Evolutionary conservation across 805 yeast species (phyloP), one percentile per base, ranked within the genome.

Genomic region (Yarrowia divulgata): DNA sequence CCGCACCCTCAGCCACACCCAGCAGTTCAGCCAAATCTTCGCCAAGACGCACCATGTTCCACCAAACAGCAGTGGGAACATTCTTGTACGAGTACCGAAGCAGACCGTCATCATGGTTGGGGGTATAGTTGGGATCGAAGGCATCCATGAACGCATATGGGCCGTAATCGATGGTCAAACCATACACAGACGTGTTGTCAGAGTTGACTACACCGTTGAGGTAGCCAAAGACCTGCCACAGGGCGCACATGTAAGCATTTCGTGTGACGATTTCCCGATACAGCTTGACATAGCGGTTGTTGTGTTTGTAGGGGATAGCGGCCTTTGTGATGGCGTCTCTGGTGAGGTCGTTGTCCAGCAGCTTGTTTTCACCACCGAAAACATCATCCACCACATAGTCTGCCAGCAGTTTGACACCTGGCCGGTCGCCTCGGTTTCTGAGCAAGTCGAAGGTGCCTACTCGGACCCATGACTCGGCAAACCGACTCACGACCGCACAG

Each of bases 121-220:
- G 94, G 0, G 98, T 90, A 75, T 84, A 94, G 62, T 83, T 78
- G 16, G 96, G 93, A 74, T 91, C 88, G 76, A 89, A 94, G 57
- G 85, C 85, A 75, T 93, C 97, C 89, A 93, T 85, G 71, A 93
- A 90, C 19, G 96, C 90, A 79, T 91, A 95, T 0, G 99, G 98
- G 2, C 98, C 99, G 78, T 89, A 95, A 78, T 94, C 99, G 78
- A 95, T 85, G 0, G 97, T 86, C 12, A 93, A 80, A 0, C 99
- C 99, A 54, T 89, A 75, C n/a, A 94, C 83, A 0, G 97, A 91
- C 0, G 97, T 91, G 76, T 94, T 94, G 76, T 94, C 99, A 0
- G 98, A 93, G 77, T 94, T 94, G 69, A 95, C 81, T 5, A 95
- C 98, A 14, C 99, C 99, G 75, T 94, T 95, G 73, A 93, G 78